Evolutionary conservation across 768 basidiomycete species (phyloP).

Genomic region (Lanmaoa pseudosensibilis): DNA sequence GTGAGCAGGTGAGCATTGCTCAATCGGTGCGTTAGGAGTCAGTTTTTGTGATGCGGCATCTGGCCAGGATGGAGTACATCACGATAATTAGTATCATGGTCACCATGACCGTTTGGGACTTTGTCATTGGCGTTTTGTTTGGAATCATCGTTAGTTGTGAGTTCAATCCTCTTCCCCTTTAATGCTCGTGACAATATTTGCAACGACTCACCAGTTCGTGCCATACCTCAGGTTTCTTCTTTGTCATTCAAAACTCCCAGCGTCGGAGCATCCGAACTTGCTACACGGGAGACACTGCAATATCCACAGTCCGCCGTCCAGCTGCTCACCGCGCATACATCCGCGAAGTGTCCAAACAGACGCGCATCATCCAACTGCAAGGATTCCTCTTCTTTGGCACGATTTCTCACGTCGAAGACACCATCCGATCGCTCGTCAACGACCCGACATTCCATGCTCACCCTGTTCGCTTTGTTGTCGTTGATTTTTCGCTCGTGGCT

Average conservation of each 20-base stretch:
- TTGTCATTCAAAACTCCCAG: slow-evolving; percentile 94
- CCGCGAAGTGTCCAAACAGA: slow-evolving; percentile 90
- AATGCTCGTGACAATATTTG: neutral
- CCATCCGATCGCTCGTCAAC: slow-evolving; percentile 74
- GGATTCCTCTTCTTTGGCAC: slow-evolving; percentile 96
- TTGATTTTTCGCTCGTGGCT: slow-evolving; percentile 82
- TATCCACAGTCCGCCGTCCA: slow-evolving; percentile 91
- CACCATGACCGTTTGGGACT: slow-evolving; percentile 93
- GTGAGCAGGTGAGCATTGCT: slow-evolving; percentile 63
- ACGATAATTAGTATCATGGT: slow-evolving; percentile 86
- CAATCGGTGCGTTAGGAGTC: neutral
- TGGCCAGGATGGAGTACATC: slow-evolving; percentile 67
- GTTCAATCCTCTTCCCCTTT: slow-evolving; percentile 22
- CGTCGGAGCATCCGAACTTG: slow-evolving; percentile 79
- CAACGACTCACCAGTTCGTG: neutral
- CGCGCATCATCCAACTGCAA: slow-evolving; percentile 84
- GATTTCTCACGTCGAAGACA: slow-evolving; percentile 84
- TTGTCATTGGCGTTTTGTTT: slow-evolving; percentile 89
- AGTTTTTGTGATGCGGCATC: slow-evolving; percentile 4
- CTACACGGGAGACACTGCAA: slow-evolving; percentile 78
- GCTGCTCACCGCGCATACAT: slow-evolving; percentile 86
- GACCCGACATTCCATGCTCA: slow-evolving; percentile 66
- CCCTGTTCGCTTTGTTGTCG: slow-evolving; percentile 86
- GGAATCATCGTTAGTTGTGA: slow-evolving; percentile 89
- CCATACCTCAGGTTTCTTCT: slow-evolving; percentile 70